Percentiles rank a stretch among this genome's conserved stretches.
phyloP scores from a whole-genome alignment of 2,329 filamentous ascomycete species.

The Graphium sp. region DNA sequence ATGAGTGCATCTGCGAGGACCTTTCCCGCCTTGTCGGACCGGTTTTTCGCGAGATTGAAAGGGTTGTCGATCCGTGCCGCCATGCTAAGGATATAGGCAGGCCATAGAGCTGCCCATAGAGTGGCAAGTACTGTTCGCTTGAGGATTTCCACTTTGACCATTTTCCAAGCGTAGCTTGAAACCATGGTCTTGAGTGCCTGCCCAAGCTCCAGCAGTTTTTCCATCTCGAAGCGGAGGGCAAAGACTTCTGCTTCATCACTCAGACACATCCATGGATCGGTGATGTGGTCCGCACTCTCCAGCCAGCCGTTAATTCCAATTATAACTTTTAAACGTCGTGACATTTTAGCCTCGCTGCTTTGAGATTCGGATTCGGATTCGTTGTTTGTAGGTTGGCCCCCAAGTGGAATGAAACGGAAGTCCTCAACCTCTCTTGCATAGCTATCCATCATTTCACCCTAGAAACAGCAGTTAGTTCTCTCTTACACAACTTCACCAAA shows the following conservation, averaged over 20 bases:
- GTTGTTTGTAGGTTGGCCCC: too few relatives aligned
- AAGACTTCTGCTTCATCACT: slow-evolving; percentile 62
- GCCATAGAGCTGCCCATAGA: slow-evolving; percentile 53
- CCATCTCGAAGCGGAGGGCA: slow-evolving; percentile 69
- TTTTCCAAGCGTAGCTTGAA: slow-evolving; percentile 56
- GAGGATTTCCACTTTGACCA: slow-evolving; percentile 59
- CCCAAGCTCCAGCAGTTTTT: slow-evolving; percentile 60
- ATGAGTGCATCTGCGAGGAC: slow-evolving; percentile 71
- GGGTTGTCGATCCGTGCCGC: slow-evolving; percentile 64
- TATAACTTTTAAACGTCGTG: slow-evolving; percentile 51
- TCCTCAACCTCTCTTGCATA: slow-evolving; percentile 82
- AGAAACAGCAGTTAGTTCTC: neutral
- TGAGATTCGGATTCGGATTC: neutral
- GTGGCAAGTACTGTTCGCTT: slow-evolving; percentile 54
- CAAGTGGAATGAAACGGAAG: slow-evolving; percentile 60
- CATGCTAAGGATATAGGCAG: slow-evolving; percentile 47
- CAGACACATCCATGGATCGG: slow-evolving; percentile 64
- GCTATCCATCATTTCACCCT: slow-evolving; percentile 70
- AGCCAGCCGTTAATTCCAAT: slow-evolving; percentile 85
- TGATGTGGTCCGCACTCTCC: slow-evolving; percentile 55
- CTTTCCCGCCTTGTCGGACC: slow-evolving; percentile 64
- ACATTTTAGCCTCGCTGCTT: neutral
- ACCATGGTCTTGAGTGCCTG: slow-evolving; percentile 57
- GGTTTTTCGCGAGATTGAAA: slow-evolving; percentile 58
- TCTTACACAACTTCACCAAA: neutral